These are phyloP conservation scores for Phytophthora tentaculata DNA, from an alignment of 352 stramenopile genomes.

Conservation along the genomic window DNA sequence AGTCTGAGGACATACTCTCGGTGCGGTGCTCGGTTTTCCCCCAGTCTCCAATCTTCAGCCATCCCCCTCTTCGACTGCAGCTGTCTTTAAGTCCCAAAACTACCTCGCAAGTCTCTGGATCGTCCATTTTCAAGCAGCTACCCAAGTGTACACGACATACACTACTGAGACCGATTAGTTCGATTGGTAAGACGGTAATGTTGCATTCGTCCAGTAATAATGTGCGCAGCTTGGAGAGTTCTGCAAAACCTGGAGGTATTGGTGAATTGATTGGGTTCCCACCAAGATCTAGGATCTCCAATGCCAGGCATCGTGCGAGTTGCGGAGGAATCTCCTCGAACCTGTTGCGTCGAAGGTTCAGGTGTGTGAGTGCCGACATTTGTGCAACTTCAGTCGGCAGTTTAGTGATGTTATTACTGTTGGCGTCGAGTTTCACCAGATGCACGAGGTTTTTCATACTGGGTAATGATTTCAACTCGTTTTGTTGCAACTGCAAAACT, in stretches of 20 bases:
- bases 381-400: slow-evolving; percentile 54
- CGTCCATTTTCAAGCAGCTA: slow-evolving; percentile 55
- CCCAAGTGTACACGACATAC: slow-evolving; percentile 71
- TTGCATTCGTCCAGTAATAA: slow-evolving; percentile 65
- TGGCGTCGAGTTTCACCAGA: slow-evolving; percentile 82
- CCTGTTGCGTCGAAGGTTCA: slow-evolving; percentile 73
- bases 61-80: slow-evolving; percentile 63
- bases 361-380: slow-evolving; percentile 65
- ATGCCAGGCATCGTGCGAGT: slow-evolving; percentile 45
- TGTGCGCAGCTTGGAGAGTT: slow-evolving; percentile 63
- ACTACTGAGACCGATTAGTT: slow-evolving; percentile 60
- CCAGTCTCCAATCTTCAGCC: slow-evolving; percentile 61
- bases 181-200: slow-evolving; percentile 63
- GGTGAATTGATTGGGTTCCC: slow-evolving; percentile 59
- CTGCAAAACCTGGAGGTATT: slow-evolving; percentile 49
- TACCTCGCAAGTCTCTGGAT: slow-evolving; percentile 74
- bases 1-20: slow-evolving; percentile 32
- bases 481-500: slow-evolving; percentile 67
- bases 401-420: slow-evolving; percentile 65
- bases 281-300: slow-evolving; percentile 81
- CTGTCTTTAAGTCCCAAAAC: slow-evolving; percentile 55
- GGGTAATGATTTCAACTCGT: slow-evolving; percentile 61
- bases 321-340: slow-evolving; percentile 54
- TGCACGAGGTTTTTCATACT: slow-evolving; percentile 66
- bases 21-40: slow-evolving; percentile 26